phyloP scores from a whole-genome alignment of 1,284 basidiomycete genomes.

The Singerocomus inundabilis region DNA sequence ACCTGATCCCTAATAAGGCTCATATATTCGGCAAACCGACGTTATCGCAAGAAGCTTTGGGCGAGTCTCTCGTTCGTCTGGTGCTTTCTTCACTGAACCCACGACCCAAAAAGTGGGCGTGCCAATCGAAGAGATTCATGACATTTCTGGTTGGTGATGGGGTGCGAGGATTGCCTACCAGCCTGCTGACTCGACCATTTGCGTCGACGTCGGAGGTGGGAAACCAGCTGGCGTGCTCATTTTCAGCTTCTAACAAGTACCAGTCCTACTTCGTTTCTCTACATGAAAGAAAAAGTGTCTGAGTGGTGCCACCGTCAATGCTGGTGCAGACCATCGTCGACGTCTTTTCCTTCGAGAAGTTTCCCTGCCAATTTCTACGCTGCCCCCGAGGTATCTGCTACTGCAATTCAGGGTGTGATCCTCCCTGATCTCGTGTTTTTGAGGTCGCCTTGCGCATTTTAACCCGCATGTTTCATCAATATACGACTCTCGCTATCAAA shows the following conservation, averaged over 20 bases:
- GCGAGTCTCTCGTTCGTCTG: constrained; percentile 3
- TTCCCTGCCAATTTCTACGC: background rate
- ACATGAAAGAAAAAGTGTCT: background rate
- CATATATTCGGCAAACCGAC: constrained; percentile 20
- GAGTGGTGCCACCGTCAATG: background rate
- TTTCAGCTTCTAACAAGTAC: constrained; percentile 12
- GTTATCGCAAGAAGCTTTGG: constrained; percentile 10
- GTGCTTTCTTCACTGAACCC: constrained; percentile 7
- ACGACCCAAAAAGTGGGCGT: constrained; percentile 1
- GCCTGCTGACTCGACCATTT: constrained; percentile 5
- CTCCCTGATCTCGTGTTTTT: background rate
- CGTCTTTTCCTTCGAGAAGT: background rate
- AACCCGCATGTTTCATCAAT: background rate
- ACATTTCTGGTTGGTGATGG: constrained; percentile 8
- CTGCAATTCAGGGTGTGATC: background rate
- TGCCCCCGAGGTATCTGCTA: background rate
- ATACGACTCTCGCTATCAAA: background rate
- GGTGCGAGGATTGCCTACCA: constrained; percentile 13
- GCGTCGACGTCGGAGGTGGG: constrained; percentile 23
- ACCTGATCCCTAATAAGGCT: constrained; percentile 23
- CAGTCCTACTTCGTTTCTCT: constrained; percentile 7
- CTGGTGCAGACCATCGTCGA: background rate
- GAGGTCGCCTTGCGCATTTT: background rate
- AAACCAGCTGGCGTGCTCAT: constrained; percentile 13
- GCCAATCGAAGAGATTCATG: constrained; percentile 12